Base-by-base conservation (phyloP, 2,329 filamentous ascomycete species). In the Colletotrichum sp. region DNA sequence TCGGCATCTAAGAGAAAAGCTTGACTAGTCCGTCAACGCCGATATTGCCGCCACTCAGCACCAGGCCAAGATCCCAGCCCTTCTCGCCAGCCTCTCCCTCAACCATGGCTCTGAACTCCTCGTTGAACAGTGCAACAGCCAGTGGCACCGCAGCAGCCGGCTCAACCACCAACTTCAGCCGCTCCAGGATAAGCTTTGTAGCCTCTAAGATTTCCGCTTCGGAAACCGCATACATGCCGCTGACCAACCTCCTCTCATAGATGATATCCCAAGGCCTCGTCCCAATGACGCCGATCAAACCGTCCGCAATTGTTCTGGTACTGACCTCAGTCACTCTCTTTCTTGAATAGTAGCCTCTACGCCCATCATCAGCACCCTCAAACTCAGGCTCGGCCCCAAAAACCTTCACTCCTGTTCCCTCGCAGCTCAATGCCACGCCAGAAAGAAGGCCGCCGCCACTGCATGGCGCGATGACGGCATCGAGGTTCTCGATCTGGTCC, bases 91-190 rank as follows among this genome's bases (percentile, higher is more conserved):
- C 94, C 83, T 96, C 94, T 74, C 81, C 83, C 85, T 95, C 92
- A 12, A 96, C 94, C 84, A 93, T 83, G 12, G 80, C 82, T 71
- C 95, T 87, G 77, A 98, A 98, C 7, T 96, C 94, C 84, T 97
- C 95, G 82, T 98, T 94, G 78, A 92, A 98, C 78, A 98, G 85
- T 64, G 92, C 93, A 9, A 95, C 94, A 0, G 96, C 97, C 76
- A 98, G 83, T 2, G 92, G 91, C n/a, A 98, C 96, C 4, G 93
- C 95, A 0, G 94, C 92, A 83, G 93, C 96, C 21, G 96, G 96
- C 87, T 98, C 96, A 14, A 98, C 92, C 24, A 98, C 92, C 59
- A 98, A 86, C 91, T 98, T 98, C 89, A 97, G 92, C 73, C 96
- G 87, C 90, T 98, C 96, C 76, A 96, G 86, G 43, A 98, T 93